Evolutionary conservation across 1,284 basidiomycete species (phyloP), one percentile per base, ranked within the genome.

Genomic region (Ustilago sp.): DNA sequence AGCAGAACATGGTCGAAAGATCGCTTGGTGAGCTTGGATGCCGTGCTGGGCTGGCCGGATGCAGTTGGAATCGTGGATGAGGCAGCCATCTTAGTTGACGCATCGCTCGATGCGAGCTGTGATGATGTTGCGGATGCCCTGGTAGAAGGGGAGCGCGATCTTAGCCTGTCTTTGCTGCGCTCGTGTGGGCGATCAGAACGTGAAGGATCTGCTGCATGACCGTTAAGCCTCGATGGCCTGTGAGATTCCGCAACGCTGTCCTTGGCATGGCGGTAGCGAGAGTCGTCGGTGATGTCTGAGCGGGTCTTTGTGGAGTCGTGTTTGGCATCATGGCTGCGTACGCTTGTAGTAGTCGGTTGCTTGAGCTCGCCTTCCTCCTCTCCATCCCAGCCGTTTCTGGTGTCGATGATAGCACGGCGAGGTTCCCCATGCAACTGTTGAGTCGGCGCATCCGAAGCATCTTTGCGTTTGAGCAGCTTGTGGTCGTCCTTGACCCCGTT

Each of bases 1-100:
- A 82, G 61, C 12, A 15, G 61, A 39, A 82, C 71, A 43, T 74
- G 66, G 0, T 58, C 68, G 41, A 79, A 80, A 9, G 71, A 75
- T 15, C 41, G 65, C 34, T 67, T 52, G n/a, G 1, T 23, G 43
- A 45, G 1, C 43, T 8, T 36, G 17, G 31, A 11, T 6, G 28
- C 35, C n/a, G 15, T 51, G 13, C 19, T 57, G 35, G 23, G 7
- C 19, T 19, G 8, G 7, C 8, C 35, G 8, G 53, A n/a, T 13
- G 38, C 12, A 23, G 23, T 13, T 8, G n/a, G 19, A 7, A 32
- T 3, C 32, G 53, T 23, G 5, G 31, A 34, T 19, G 36, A 11
- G 7, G 52, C 39, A 32, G 43, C 32, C 4, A 6, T 17, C 41
- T 51, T 59, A 5, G 36, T 17, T 11, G 59, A 5, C 11, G 43